A percentile compares a stretch with the other conserved stretches of the same genome.
phyloP scores from a whole-genome alignment of 2,329 filamentous ascomycete species.

The Ascochyta pisi region DNA sequence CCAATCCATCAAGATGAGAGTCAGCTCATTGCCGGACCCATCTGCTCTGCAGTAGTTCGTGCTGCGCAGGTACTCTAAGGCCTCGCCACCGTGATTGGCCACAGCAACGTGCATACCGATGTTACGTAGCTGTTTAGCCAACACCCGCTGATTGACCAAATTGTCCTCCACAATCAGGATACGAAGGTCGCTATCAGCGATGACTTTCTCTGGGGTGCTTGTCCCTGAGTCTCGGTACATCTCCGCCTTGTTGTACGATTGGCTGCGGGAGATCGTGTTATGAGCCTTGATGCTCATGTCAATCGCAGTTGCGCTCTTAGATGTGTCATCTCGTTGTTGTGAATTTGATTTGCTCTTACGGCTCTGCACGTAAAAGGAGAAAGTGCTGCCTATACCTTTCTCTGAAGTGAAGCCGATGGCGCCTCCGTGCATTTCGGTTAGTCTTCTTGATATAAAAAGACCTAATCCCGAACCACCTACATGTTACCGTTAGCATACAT shows the following conservation, averaged over 20 bases:
- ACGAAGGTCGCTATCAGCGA: conserved; percentile 22
- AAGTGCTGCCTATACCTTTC: conserved; percentile 37
- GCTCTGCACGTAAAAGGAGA: conserved; percentile 42
- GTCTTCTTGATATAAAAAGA: conserved; percentile 39
- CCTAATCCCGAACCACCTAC: conserved; percentile 45
- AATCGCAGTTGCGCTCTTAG: neutral
- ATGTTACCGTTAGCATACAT: neutral
- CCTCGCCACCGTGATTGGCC: conserved; percentile 50
- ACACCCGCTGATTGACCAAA: conserved; percentile 51
- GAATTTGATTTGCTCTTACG: conserved; percentile 16
- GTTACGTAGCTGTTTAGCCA: conserved; percentile 49
- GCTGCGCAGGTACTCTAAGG: conserved; percentile 42
- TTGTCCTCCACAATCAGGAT: conserved; percentile 50
- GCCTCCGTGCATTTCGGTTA: conserved; percentile 43
- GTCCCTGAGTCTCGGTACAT: neutral
- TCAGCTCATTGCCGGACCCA: conserved; percentile 19
- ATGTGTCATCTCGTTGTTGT: conserved; percentile 4
- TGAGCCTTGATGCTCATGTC: conserved; percentile 22
- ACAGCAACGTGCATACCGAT: conserved; percentile 46
- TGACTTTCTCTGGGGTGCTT: neutral
- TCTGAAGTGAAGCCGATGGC: conserved; percentile 38
- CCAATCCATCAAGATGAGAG: conserved; percentile 42
- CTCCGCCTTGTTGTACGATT: conserved; percentile 12
- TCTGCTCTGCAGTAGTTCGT: conserved; percentile 30
- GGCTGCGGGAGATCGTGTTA: conserved; percentile 12